Conservation (phyloP, 1,284 basidiomycete genomes). For the Lentinula novae-zelandiae region DNA sequence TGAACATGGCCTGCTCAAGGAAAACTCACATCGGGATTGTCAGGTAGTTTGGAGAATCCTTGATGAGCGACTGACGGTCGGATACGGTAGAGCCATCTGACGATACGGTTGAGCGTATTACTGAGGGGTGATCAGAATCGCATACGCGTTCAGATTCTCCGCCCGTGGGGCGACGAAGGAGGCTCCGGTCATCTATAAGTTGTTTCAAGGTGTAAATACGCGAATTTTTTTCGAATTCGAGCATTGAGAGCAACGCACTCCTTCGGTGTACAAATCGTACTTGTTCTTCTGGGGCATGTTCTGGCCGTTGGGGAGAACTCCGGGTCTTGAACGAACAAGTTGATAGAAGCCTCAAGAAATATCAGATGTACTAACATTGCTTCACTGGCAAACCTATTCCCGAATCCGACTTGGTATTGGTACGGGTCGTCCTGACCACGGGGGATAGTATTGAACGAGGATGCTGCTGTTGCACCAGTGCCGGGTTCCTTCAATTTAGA, state of each 20-base stretch:
- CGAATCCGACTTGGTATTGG: constrained; percentile 52
- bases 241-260: constrained; percentile 25
- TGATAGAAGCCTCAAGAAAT: neutral
- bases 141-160: constrained; percentile 36
- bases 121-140: neutral
- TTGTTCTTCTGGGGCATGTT: constrained; percentile 62
- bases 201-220: neutral
- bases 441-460: constrained; percentile 35
- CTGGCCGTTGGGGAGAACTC: constrained; percentile 48
- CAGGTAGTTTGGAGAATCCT: constrained; percentile 51
- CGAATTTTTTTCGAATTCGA: neutral
- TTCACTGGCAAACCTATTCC: constrained; percentile 50
- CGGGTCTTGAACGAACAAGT: constrained; percentile 35
- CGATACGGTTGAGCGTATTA: constrained; percentile 10
- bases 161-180: constrained; percentile 56
- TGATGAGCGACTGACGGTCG: constrained; percentile 70
- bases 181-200: constrained; percentile 49
- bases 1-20: neutral
- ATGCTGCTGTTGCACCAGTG: constrained; percentile 36
- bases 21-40: constrained; percentile 52
- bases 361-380: constrained; percentile 37
- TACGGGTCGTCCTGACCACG: constrained; percentile 48
- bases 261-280: constrained; percentile 60
- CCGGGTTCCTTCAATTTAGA: neutral
- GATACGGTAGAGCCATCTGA: constrained; percentile 59